Percentiles rank a stretch among this genome's conserved stretches.
These are phyloP conservation scores for Albifimbria verrucaria DNA, from an alignment of 2,329 filamentous ascomycete genomes.

Conservation along the genomic window DNA sequence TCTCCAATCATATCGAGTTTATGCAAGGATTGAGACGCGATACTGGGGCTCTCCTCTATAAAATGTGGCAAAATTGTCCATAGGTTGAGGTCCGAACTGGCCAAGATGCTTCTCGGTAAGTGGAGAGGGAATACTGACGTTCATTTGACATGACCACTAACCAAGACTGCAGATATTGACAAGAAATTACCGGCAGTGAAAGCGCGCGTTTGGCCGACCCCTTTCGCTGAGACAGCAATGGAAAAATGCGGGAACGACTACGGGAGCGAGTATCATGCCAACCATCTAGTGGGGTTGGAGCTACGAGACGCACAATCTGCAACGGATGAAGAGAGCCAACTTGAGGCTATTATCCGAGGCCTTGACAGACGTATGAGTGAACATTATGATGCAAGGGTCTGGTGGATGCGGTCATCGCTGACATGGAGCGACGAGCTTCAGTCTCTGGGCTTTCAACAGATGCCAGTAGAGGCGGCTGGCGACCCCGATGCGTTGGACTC, in stretches of 20 bases:
- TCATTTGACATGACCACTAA: too few species aligned
- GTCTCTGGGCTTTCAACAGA: neutral
- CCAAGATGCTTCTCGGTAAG: constrained; percentile 56
- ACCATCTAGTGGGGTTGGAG: constrained; percentile 59
- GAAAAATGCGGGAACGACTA: constrained; percentile 19
- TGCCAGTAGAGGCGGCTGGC: neutral
- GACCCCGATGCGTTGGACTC: neutral
- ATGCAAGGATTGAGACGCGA: constrained; percentile 58
- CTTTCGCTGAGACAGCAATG: constrained; percentile 42
- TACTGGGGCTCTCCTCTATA: constrained; percentile 61
- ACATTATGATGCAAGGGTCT: constrained; percentile 46
- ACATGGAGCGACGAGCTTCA: neutral
- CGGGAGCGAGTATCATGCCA: constrained; percentile 52
- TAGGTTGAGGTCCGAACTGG: constrained; percentile 62
- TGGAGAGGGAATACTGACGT: too few species aligned
- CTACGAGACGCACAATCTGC: constrained; percentile 20
- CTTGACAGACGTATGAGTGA: constrained; percentile 47
- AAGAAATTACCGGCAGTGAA: constrained; percentile 47
- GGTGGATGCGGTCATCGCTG: constrained; percentile 45
- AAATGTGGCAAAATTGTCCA: constrained; percentile 55
- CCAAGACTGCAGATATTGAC: constrained; percentile 47
- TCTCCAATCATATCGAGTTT: constrained; percentile 47
- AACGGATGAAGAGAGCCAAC: constrained; percentile 35
- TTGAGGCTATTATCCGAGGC: constrained; percentile 30
- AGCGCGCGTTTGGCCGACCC: constrained; percentile 60